Evolutionary conservation across 2,329 filamentous ascomycete species (phyloP), one percentile per base, ranked within the genome.

Genomic region (Mycocentrospora acerina): DNA sequence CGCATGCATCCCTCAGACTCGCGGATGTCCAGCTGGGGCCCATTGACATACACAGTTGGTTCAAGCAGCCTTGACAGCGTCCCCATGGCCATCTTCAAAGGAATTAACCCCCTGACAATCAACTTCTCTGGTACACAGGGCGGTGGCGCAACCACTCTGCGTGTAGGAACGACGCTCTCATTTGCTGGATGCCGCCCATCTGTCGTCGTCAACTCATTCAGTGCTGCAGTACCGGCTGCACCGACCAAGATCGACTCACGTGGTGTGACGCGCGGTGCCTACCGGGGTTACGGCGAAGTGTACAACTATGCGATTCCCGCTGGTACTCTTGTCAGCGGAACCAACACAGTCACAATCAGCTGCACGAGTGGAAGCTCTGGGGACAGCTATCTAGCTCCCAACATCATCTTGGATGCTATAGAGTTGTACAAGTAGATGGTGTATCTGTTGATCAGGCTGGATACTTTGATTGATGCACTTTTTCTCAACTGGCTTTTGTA

Each of bases 1-100:
- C 75, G 80, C 35, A 86, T 86, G 82, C 83, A 86, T 58, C 83
- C 82, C 3, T 80, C 78, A 4, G 83, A 85, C 63, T 67, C 66
- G 26, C 77, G 82, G 53, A 86, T 86, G 82, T 64, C 70, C 17
- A 70, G 68, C 39, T 86, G 82, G 82, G 74, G 71, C 0, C 73
- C 80, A 1, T 53, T 74, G 10, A 84, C 80, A 1, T 84, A 82
- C 64, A 83, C 78, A 2, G 76, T 83, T 9, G 81, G 80, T 27
- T 74, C 73, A 15, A 79, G 75, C 16, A 59, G 67, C 5, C 56
- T 74, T 2, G 65, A 66, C 4, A 72, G 75, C 42, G 82, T 85
- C 56, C 81, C 82, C 29, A 85, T 86, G 82, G 82, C 82, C 0
- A 60, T 84, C 17, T 82, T 83, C 67, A 80, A 83, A 60, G 62